Evolutionary conservation across 805 yeast species (phyloP), one percentile per base, ranked within the genome.

Genomic region (Yamadazyma nakazawae): DNA sequence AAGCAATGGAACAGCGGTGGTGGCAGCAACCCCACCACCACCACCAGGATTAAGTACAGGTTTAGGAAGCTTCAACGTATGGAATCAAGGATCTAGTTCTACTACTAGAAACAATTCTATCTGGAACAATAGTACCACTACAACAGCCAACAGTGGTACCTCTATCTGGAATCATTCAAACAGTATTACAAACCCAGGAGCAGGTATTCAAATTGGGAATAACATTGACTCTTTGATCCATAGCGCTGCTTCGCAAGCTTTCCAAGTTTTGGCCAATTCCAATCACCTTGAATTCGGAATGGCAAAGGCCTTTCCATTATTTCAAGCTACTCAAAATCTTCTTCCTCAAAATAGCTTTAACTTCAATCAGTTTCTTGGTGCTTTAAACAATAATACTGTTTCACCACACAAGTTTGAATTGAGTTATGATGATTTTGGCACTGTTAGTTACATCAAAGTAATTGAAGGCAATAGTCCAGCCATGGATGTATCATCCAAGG

Each of bases 361-460:
- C 48, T 67, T 56, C 51, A 72, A 61, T 49, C 70, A 56, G 34
- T 67, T 61, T 47, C 58, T 72, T 45, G 51, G 53, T 14, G 55
- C 55, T 7, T 61, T 64, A 28, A 60, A 60, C 14, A 50, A 46
- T n/a, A 12, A 34, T 6, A 17, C 37, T 9, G 16, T 45, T 8
- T 43, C 62, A 12, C 58, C 60, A 4, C 60, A 64, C 46, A 60
- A 61, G 19, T 78, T 76, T 54, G 78, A 75, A 18, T 59, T 75
- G 36, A 54, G 70, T 18, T 72, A 70, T 53, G 80, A 77, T 51
- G 77, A 75, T 46, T 59, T 67, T 37, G 76, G 77, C 1, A 66
- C 63, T n/a, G 75, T 76, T 2, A 65, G 69, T 8, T 74, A 68
- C 52, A 63, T 76, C 32, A 70, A 71, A 51, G 64, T 64, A 17